Evolutionary conservation across 495 filamentous ascomycete genomes (phyloP), one percentile per base, ranked within the genome.

Genomic region (Evernia prunastri): DNA sequence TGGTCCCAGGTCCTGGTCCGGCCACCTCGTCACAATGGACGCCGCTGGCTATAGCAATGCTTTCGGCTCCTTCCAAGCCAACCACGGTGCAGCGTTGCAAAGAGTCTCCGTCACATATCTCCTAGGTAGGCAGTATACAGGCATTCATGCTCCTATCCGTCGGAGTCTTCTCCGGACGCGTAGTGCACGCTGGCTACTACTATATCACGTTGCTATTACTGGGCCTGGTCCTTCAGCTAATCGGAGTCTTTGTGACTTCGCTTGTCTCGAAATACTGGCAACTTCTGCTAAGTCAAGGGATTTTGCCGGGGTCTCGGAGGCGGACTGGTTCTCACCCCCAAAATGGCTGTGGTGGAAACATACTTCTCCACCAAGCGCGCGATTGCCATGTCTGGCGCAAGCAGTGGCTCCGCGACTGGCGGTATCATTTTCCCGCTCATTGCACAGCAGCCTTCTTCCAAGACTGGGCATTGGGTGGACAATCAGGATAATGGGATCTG

Each of bases 371-470:
- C 7, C 8, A 18, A 23, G 25, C 23, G 43, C 18, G 1, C 27
- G 60, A 66, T 36, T 13, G 67, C 63, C 40, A 35, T 25, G 45
- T 17, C 5, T 66, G 56, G 37, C 47, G 60, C 25, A 85, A 84
- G 0, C 27, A 25, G 7, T n/a, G 64, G 56, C 53, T 13, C 11
- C 9, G 20, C 63, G 15, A 56, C 53, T 18, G 90, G 91, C 9
- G 90, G 90, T 1, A 72, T 94, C 29, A 72, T 95, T 1, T 91
- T 91, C 65, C 87, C 89, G 0, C 77, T 82, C 51, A 83, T 96
- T 54, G 84, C 88, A 20, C 80, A 85, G 65, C 79, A 82, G 49
- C n/a, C 74, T 96, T 37, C 65, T 90, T 15, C 85, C 87, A 0
- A 70, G 61, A 1, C 74, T 88, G 25, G 91, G 90, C 56, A 93